These are phyloP conservation scores for Phtheirospermum japonicum DNA, from an alignment of 257 asterid species.

Conservation along the genomic window DNA sequence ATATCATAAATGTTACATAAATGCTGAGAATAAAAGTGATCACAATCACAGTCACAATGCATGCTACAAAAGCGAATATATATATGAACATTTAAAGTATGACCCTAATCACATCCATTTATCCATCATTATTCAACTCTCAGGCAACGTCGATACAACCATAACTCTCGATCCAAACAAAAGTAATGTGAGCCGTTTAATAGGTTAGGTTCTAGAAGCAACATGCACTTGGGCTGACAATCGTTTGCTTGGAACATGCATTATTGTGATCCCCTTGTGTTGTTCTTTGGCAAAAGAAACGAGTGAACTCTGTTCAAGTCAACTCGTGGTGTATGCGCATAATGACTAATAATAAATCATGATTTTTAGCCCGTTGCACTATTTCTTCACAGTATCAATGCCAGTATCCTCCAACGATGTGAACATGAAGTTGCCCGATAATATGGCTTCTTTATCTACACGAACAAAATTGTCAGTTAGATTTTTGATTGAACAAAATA, in stretches of 20 bases:
- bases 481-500: background rate
- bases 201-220: background rate
- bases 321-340: slow-evolving; percentile 15
- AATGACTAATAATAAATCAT: background rate
- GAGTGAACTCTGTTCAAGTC: background rate
- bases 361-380: slow-evolving; percentile 11
- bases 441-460: slow-evolving; percentile 74
- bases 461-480: slow-evolving; percentile 13
- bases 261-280: slow-evolving; percentile 11
- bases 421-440: slow-evolving; percentile 82
- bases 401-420: slow-evolving; percentile 44
- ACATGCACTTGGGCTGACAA: slow-evolving; percentile 1
- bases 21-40: too few relatives aligned
- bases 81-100: too few relatives aligned
- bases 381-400: slow-evolving; percentile 28
- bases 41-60: too few relatives aligned
- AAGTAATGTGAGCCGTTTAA: background rate
- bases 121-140: too few relatives aligned
- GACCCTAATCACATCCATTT: too few relatives aligned
- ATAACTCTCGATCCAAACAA: background rate
- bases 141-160: background rate
- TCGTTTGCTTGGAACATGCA: slow-evolving; percentile 7
- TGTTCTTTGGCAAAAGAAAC: slow-evolving; percentile 16
- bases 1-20: too few relatives aligned
- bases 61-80: too few relatives aligned